Percentiles rank a stretch among this genome's conserved stretches.
These are phyloP conservation scores for Komagataella ulmi DNA, from an alignment of 805 yeast species.

Conservation along the genomic window DNA sequence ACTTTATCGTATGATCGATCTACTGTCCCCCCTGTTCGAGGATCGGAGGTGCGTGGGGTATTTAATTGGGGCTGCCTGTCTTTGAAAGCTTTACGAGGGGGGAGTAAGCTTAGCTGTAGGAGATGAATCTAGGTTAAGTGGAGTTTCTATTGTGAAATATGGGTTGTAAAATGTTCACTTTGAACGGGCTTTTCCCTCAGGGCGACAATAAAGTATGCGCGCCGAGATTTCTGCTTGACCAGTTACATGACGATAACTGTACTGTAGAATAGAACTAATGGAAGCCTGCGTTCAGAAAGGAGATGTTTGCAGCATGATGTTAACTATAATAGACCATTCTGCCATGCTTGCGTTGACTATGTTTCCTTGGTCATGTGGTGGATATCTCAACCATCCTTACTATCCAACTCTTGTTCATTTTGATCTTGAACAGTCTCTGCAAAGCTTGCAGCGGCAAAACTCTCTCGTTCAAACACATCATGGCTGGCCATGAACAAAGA, in stretches of 20 bases:
- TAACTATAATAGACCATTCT: background rate
- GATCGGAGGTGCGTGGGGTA: background rate
- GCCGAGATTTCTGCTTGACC: background rate
- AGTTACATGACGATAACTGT: background rate
- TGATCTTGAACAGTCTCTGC: background rate
- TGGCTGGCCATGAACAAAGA: conserved; percentile 13
- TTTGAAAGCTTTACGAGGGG: no score
- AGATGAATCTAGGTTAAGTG: no score
- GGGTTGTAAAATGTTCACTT: background rate
- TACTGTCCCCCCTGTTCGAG: background rate
- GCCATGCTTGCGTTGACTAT: background rate
- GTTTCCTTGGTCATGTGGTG: background rate
- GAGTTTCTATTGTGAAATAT: background rate
- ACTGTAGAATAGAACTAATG: background rate
- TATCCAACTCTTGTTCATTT: background rate
- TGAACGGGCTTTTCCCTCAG: background rate
- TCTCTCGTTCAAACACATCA: conserved; percentile 4
- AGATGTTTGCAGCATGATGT: background rate
- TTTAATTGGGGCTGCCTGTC: background rate
- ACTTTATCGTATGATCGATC: background rate
- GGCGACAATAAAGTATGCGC: background rate
- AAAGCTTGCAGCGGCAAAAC: background rate
- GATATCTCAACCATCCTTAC: background rate
- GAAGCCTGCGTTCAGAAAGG: background rate
- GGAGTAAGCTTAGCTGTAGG: no score